Conservation (phyloP, 805 yeast species). For the Sporopachydermia quercuum region DNA sequence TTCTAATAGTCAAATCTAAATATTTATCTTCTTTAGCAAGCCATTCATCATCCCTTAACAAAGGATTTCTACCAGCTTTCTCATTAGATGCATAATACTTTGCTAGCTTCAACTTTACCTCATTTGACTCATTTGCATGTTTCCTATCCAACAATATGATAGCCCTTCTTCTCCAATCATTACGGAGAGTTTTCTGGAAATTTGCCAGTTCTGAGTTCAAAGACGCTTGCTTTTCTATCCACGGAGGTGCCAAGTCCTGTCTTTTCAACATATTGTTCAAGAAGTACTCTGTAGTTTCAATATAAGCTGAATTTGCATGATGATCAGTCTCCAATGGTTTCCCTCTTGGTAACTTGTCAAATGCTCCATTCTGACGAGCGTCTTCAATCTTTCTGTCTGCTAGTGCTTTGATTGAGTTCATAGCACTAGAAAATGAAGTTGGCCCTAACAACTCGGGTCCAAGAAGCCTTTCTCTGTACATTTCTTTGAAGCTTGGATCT, state of each 20-base stretch:
- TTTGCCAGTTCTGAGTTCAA: conserved; percentile 31
- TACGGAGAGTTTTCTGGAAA: conserved; percentile 31
- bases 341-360: conserved; percentile 50
- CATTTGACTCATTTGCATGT: conserved; percentile 11
- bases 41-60: conserved; percentile 22
- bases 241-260: conserved; percentile 76
- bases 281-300: conserved; percentile 61
- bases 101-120: conserved; percentile 10
- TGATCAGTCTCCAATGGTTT: conserved; percentile 30
- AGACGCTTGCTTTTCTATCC: conserved; percentile 69
- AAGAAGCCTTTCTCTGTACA: conserved; percentile 47
- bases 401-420: conserved; percentile 42
- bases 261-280: conserved; percentile 59
- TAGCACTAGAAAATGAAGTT: conserved; percentile 26
- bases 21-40: conserved; percentile 17
- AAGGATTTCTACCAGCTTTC: neutral
- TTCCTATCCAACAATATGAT: conserved; percentile 17
- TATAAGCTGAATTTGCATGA: conserved; percentile 34
- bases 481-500: conserved; percentile 33
- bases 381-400: conserved; percentile 71
- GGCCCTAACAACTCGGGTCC: conserved; percentile 38
- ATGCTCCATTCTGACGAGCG: conserved; percentile 56
- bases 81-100: conserved; percentile 6
- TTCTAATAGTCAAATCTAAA: conserved; percentile 21
- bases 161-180: conserved; percentile 24